Base-by-base conservation (phyloP, 257 asterid species). In the Scutellaria minor region DNA sequence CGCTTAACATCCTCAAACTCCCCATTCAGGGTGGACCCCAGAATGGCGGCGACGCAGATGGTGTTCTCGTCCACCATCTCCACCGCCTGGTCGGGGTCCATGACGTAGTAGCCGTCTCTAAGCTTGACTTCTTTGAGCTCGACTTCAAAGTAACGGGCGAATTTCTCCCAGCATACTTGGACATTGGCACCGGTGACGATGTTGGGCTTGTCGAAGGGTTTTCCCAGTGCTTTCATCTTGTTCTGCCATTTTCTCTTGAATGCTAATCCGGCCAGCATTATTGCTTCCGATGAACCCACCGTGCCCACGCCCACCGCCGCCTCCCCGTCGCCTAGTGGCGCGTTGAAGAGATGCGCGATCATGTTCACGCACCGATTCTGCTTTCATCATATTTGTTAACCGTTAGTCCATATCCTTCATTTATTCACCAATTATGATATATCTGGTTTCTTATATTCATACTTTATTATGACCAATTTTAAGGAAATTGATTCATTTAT, bases 91-190 rank as follows among this genome's bases (percentile, higher is more conserved):
- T 88, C 87, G 0, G 98, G 98, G 85, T 88, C 89, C 98, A 92
- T 90, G 11, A 92, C 98, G 45, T 92, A 92, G 83, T 88, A 92
- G 5, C 96, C 98, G 3, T 92, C 97, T 1, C 83, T 76, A 70
- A 90, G 59, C 8, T 90, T 92, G 24, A 92, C 98, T 60, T 92
- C 98, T 64, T 92, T 92, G 1, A 92, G 86, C 84, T 92, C 98
- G 9, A 92, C 98, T 72, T 92, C 97, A 54, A 92, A 92, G 72
- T 92, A 90, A 62, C 95, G 90, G 0, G 97, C 97, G 55, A 92
- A 92, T 70, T 92, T 92, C 79, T 90, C 98, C 98, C 98, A 92
- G n/a, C 98, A 92, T 1, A 90, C 96, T 79, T 92, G 98, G 9
- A 90, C 96, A 45, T 90, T 90, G 66, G 98, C 96, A 54, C 96